Base-by-base conservation (phyloP, 495 filamentous ascomycete species). In the Tuber melanosporum region DNA sequence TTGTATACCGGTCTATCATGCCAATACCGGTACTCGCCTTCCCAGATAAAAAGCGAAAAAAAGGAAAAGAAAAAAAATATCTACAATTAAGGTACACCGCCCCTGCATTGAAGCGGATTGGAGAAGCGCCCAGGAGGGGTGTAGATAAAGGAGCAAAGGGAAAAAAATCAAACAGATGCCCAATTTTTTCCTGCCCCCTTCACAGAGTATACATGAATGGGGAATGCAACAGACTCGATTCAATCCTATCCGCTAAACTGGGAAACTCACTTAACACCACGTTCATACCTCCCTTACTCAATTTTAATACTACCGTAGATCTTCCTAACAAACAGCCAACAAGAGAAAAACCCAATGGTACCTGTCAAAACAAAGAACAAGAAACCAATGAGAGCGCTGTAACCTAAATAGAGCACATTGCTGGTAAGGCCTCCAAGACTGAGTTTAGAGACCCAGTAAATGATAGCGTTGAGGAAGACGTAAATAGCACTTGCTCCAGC, bases 241-340 rank as follows among this genome's bases (percentile, higher is more conserved):
- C 52, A 76, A 73, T 42, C 10, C 36, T 44, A 10, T 22, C 70
- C 20, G 20, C 41, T 39, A 49, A 22, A 43, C 43, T 3, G 26
- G 57, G 52, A 45, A 26, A 20, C 69, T 44, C 66, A 26, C 52
- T 41, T 14, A 20, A 47, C 74, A 7, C 17, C 42, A 46, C 22
- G 39, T n/a, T 72, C 78, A 52, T 77, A 14, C 17, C 10, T 32
- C 32, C 6, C 52, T 87, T 87, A 97, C 78, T 99, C 95, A 75
- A 99, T 92, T 86, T 98, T 99, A 86, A 99, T 97, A 22, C 94
- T 97, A 26, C 90, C 86, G 84, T 99, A 99, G 70, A 99, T 98
- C 84, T 92, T 93, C 76, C 92, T 89, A 73, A 97, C 91, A 82
- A 99, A 99, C 79, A 91, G 87, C 94, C 94, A 98, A 83, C 92